Percentiles rank a stretch among this genome's conserved stretches.
Evolutionary conservation across 2,329 filamentous ascomycete genomes (phyloP).

Genomic region (Cytospora paraplurivora): DNA sequence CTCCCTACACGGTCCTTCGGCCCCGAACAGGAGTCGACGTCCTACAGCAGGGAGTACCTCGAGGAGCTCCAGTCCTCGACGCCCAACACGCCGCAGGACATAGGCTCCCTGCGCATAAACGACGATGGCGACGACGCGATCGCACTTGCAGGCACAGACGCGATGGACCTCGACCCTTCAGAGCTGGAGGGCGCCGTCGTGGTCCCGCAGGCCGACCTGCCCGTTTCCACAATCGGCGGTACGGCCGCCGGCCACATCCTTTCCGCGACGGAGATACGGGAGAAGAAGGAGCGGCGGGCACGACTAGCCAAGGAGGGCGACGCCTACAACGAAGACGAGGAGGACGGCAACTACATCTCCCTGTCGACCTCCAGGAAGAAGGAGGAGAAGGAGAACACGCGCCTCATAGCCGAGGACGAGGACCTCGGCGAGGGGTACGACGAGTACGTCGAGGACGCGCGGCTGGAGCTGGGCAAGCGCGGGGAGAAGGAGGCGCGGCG

Average conservation of each 20-base stretch:
- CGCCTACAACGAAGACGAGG: slow-evolving; percentile 60
- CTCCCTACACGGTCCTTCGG: slow-evolving; percentile 61
- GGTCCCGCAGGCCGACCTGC: slow-evolving; percentile 54
- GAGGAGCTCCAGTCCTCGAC: slow-evolving; percentile 85
- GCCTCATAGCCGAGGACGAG: slow-evolving; percentile 83
- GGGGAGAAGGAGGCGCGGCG: slow-evolving; percentile 72
- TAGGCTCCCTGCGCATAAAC: slow-evolving; percentile 48
- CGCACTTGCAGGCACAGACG: slow-evolving; percentile 39
- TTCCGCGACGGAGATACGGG: slow-evolving; percentile 80
- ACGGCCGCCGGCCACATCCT: slow-evolving; percentile 56
- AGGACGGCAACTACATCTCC: slow-evolving; percentile 39
- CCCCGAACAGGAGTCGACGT: slow-evolving; percentile 69
- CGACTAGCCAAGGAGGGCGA: slow-evolving; percentile 71
- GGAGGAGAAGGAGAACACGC: slow-evolving; percentile 68
- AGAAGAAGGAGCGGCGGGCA: slow-evolving; percentile 88
- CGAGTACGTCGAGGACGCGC: slow-evolving; percentile 83
- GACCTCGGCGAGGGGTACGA: slow-evolving; percentile 94
- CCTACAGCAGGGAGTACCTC: slow-evolving; percentile 84
- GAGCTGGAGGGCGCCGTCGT: slow-evolving; percentile 67
- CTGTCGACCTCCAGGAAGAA: slow-evolving; percentile 38
- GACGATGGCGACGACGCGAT: slow-evolving; percentile 42
- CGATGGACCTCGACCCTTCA: slow-evolving; percentile 59
- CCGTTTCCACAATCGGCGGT: slow-evolving; percentile 34
- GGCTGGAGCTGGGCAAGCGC: slow-evolving; percentile 74
- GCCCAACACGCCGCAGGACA: slow-evolving; percentile 74